phyloP scores from a whole-genome alignment of 805 yeast species.

The Ogataea pignaliae region DNA sequence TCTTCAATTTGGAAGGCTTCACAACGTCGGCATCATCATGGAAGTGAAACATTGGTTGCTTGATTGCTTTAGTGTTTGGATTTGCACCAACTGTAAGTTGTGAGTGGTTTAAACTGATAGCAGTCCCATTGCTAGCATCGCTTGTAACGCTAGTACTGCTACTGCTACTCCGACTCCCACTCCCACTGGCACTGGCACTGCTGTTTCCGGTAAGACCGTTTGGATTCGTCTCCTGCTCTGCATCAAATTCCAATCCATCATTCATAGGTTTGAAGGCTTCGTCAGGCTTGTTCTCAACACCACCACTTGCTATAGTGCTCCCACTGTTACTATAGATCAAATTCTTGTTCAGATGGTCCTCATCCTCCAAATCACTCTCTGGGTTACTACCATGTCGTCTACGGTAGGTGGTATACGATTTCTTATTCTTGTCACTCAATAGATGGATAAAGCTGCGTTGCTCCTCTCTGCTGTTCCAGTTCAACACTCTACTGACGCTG shows the following conservation, averaged over 20 bases:
- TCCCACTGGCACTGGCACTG: neutral
- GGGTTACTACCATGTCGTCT: conserved; percentile 13
- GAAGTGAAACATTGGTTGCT: conserved; percentile 1
- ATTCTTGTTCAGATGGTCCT: conserved; percentile 15
- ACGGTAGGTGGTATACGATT: conserved; percentile 32
- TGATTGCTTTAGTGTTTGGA: no score
- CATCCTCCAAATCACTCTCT: conserved; percentile 20
- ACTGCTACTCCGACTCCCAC: no score
- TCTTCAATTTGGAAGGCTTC: conserved; percentile 18
- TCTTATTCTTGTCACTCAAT: conserved; percentile 52
- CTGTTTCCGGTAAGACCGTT: neutral
- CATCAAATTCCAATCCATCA: neutral
- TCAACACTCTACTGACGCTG: conserved; percentile 76
- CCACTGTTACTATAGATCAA: conserved; percentile 1
- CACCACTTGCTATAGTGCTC: no score
- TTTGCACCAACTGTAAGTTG: neutral
- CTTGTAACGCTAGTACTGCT: neutral
- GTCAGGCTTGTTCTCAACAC: neutral
- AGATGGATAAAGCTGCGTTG: conserved; percentile 75
- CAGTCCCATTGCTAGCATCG: neutral
- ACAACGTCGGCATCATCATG: conserved; percentile 7
- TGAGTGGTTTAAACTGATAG: conserved; percentile 1
- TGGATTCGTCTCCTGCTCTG: neutral
- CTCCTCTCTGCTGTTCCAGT: conserved; percentile 90
- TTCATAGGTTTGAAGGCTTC: neutral